Evolutionary conservation across 345 rosid species (phyloP).

Genomic region (Citrus maxima): DNA sequence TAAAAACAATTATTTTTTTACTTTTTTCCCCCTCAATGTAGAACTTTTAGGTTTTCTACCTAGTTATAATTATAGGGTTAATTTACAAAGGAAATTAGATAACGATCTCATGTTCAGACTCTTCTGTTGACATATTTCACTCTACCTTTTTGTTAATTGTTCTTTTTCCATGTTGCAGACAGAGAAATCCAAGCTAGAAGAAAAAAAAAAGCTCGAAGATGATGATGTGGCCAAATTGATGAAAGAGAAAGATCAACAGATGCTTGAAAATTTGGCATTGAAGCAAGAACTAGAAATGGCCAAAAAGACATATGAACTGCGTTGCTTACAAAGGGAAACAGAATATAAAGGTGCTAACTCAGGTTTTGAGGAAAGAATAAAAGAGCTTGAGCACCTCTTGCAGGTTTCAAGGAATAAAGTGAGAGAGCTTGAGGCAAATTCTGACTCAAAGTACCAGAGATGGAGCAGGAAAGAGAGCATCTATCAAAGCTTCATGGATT

Average conservation of each 20-base stretch:
- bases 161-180: slow-evolving; percentile 26
- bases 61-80: background rate
- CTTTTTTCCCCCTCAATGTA: background rate
- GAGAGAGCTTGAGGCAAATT: slow-evolving; percentile 42
- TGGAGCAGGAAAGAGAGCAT: slow-evolving; percentile 58
- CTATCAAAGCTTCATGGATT: slow-evolving; percentile 34
- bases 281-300: slow-evolving; percentile 49
- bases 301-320: slow-evolving; percentile 43
- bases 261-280: slow-evolving; percentile 29
- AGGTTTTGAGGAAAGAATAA: slow-evolving; percentile 40
- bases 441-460: slow-evolving; percentile 32
- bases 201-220: slow-evolving; percentile 39
- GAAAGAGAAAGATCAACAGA: slow-evolving; percentile 37
- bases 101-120: background rate
- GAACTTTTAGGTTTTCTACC: background rate
- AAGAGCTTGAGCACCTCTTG: slow-evolving; percentile 46
- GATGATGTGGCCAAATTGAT: slow-evolving; percentile 32
- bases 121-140: background rate
- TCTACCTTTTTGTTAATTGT: background rate
- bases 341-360: slow-evolving; percentile 46
- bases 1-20: background rate
- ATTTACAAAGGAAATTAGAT: slow-evolving; percentile 1
- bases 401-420: slow-evolving; percentile 34
- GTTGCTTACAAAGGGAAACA: slow-evolving; percentile 49
- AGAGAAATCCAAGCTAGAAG: slow-evolving; percentile 46